phyloP scores from a whole-genome alignment of 73 alveolate species.

The Symbiodinium pilosum region DNA sequence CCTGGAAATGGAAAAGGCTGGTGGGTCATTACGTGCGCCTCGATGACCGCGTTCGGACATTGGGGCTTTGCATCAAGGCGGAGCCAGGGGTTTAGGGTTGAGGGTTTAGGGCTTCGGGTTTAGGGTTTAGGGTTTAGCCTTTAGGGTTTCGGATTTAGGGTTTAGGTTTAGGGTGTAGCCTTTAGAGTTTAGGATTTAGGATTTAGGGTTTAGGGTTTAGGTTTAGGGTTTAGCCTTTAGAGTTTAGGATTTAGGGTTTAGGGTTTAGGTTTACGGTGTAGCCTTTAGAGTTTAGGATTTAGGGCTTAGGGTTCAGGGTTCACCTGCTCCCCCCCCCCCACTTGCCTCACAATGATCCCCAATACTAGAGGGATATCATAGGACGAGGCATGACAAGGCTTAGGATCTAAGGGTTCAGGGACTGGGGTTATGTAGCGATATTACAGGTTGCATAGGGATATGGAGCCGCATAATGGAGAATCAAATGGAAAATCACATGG shows the following conservation, averaged over 20 bases:
- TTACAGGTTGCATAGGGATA: too few relatives aligned
- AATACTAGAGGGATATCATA: too few relatives aligned
- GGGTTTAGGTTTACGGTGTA: not conserved
- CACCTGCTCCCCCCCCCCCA: too few relatives aligned
- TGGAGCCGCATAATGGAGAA: too few relatives aligned
- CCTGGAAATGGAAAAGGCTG: too few relatives aligned
- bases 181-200: not conserved
- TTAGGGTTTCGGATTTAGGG: not conserved
- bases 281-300: too few relatives aligned
- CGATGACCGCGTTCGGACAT: constrained; percentile 63
- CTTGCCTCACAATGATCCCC: too few relatives aligned
- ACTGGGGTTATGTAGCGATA: too few relatives aligned
- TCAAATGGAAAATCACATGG: too few relatives aligned
- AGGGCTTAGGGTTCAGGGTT: not conserved
- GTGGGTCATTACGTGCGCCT: constrained; percentile 79
- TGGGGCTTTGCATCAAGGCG: constrained; percentile 87
- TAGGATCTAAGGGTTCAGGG: too few relatives aligned
- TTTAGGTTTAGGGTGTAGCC: not conserved
- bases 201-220: not conserved
- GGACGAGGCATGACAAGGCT: too few relatives aligned
- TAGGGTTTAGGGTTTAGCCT: not conserved
- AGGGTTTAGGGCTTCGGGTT: not conserved
- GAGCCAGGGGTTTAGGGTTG: too few relatives aligned
- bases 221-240: not conserved
- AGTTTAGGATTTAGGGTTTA: not conserved